These are phyloP conservation scores for Lentinula boryana DNA, from an alignment of 768 basidiomycete genomes.

Conservation along the genomic window DNA sequence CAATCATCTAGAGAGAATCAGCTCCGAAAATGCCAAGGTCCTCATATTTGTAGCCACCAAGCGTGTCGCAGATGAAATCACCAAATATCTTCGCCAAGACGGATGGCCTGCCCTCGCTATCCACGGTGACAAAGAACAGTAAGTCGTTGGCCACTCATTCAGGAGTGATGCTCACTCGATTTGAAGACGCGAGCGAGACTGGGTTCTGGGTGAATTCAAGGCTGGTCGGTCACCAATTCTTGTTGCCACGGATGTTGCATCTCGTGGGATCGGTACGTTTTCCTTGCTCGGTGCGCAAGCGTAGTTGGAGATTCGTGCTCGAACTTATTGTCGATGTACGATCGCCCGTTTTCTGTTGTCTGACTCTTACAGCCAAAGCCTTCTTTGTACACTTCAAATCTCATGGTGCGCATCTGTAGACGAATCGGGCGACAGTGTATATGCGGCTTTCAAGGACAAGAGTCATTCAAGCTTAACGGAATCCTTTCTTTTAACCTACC, in stretches of 20 bases:
- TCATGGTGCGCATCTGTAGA: constrained; percentile 32
- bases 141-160: constrained; percentile 22
- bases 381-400: constrained; percentile 8
- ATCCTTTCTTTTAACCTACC: constrained; percentile 41
- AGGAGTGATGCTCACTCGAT: background rate
- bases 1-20: constrained; percentile 96
- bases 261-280: constrained; percentile 97
- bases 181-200: constrained; percentile 90
- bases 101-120: constrained; percentile 99
- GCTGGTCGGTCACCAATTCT: constrained; percentile 95
- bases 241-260: constrained; percentile 98
- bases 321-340: background rate
- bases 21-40: constrained; percentile 95
- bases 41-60: constrained; percentile 98
- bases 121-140: constrained; percentile 99
- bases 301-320: constrained; percentile 21
- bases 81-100: constrained; percentile 94
- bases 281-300: constrained; percentile 33
- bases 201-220: constrained; percentile 98
- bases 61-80: constrained; percentile 96
- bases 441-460: constrained; percentile 15
- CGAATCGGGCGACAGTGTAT: constrained; percentile 19
- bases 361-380: constrained; percentile 10
- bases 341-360: background rate
- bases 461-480: constrained; percentile 15